Evolutionary conservation across 1,284 basidiomycete genomes (phyloP).

Genomic region (Pyrrhoderma lamaoense): DNA sequence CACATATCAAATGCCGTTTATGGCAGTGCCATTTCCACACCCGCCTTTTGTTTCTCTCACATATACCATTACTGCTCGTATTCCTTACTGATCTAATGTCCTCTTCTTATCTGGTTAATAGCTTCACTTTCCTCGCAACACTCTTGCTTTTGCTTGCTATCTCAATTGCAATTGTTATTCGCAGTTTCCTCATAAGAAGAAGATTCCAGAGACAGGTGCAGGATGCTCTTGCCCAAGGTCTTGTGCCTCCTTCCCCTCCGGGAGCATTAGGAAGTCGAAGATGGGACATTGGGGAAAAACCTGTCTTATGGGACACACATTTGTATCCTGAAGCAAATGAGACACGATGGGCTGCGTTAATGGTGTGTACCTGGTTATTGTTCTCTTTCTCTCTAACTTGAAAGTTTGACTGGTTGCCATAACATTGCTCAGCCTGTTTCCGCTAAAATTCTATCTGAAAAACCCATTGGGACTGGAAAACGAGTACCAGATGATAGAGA

Average conservation of each 20-base stretch:
- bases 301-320: conserved; percentile 47
- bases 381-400: not conserved
- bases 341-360: conserved; percentile 39
- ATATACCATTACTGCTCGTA: not conserved
- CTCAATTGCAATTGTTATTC: conserved; percentile 30
- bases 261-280: conserved; percentile 22
- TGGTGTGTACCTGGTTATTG: conserved; percentile 30
- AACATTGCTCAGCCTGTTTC: conserved; percentile 12
- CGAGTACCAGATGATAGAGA: not conserved
- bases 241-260: conserved; percentile 12
- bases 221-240: conserved; percentile 33
- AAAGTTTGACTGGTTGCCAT: not conserved
- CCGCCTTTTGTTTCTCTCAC: not conserved
- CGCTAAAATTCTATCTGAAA: conserved; percentile 12
- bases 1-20: not conserved
- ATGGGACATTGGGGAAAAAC: conserved; percentile 41
- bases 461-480: conserved; percentile 9
- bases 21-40: not conserved
- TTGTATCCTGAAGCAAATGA: conserved; percentile 24
- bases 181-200: conserved; percentile 30
- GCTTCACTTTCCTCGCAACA: conserved; percentile 27
- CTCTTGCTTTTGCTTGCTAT: conserved; percentile 27
- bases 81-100: not conserved
- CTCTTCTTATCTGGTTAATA: conserved; percentile 27
- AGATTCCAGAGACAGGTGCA: conserved; percentile 29